Conservation (phyloP, 2,329 filamentous ascomycete species). For the Scedosporium aurantiacum region DNA sequence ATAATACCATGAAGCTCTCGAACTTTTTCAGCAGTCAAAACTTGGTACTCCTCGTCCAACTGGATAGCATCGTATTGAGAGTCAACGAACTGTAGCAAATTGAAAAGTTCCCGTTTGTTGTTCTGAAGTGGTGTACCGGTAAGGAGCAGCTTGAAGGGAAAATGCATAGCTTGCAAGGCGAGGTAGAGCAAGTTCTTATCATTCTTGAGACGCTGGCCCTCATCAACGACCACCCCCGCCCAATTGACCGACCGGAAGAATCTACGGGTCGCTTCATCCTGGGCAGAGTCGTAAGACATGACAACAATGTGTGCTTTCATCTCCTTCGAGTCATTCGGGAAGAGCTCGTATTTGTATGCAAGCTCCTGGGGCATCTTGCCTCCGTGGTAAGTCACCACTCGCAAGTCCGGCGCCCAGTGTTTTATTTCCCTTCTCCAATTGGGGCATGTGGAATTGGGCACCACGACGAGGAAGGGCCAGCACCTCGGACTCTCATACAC, state of each 20-base stretch:
- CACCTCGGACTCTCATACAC: constrained; percentile 55
- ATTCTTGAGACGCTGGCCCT: constrained; percentile 91
- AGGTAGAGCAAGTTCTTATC: constrained; percentile 75
- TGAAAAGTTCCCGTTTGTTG: constrained; percentile 89
- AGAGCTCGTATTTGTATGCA: constrained; percentile 75
- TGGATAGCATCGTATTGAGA: constrained; percentile 54
- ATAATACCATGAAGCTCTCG: constrained; percentile 73
- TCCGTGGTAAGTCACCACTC: constrained; percentile 90
- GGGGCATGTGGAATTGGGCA: constrained; percentile 89
- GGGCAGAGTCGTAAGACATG: constrained; percentile 85
- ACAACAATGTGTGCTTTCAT: constrained; percentile 86
- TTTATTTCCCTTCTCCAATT: constrained; percentile 97
- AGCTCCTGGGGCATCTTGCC: constrained; percentile 63
- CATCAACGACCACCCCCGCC: constrained; percentile 84
- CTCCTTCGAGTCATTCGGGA: constrained; percentile 51
- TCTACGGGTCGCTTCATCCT: constrained; percentile 55
- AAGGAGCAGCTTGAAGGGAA: constrained; percentile 75
- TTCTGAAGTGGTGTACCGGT: constrained; percentile 93
- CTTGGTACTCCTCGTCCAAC: constrained; percentile 64
- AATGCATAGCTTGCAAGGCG: constrained; percentile 59
- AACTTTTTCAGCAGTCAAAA: constrained; percentile 76
- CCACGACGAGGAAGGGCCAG: constrained; percentile 87
- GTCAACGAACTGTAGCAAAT: constrained; percentile 90
- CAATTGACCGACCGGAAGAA: constrained; percentile 66
- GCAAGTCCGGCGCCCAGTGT: constrained; percentile 75